Base-by-base conservation (phyloP, 495 filamentous ascomycete genomes). In the Echria macrotheca region DNA sequence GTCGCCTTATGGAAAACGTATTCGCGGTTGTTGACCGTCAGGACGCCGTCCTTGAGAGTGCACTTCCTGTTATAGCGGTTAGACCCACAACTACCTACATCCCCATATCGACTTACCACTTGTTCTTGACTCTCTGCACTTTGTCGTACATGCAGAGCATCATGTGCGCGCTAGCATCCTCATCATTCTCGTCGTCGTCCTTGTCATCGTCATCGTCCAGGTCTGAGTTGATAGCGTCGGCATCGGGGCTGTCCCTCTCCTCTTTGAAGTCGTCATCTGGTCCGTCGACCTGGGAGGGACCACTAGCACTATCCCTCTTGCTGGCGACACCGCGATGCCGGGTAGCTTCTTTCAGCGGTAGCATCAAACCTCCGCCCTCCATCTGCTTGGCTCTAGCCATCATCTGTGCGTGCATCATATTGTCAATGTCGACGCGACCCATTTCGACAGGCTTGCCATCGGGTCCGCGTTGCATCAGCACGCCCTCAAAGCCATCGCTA, bases 61-160 rank as follows among this genome's bases (percentile, higher is more conserved):
- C 93, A 99, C 83, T 99, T 99, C 77, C 77, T 80, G 46, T 54
- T 0, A 8, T 0, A 11, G 12, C 25, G 1, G 10, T 53, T 7
- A 43, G 42, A 21, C 10, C n/a, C n/a, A n/a, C n/a, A n/a, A n/a
- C n/a, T n/a, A n/a, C n/a, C n/a, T n/a, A n/a, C n/a, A n/a, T n/a
- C n/a, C n/a, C n/a, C n/a, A n/a, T n/a, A n/a, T n/a, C n/a, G 26
- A 60, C 75, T 21, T 62, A 80, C 93, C 93, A 99, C 84, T 97
- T 99, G 67, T 96, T 99, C 83, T 99, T 99, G 50, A 96, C 94
- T 42, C 93, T 77, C 68, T 96, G 91, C 15, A 99, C 93, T 74
- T 99, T 99, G 73, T 99, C 93, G 62, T 98, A 98, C 59, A 93
- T 95, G 73, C 93, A 98, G 31, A 97, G 81, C 87, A 96, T 96